Conservation (phyloP, 768 basidiomycete species). For the Suillus luteus region DNA sequence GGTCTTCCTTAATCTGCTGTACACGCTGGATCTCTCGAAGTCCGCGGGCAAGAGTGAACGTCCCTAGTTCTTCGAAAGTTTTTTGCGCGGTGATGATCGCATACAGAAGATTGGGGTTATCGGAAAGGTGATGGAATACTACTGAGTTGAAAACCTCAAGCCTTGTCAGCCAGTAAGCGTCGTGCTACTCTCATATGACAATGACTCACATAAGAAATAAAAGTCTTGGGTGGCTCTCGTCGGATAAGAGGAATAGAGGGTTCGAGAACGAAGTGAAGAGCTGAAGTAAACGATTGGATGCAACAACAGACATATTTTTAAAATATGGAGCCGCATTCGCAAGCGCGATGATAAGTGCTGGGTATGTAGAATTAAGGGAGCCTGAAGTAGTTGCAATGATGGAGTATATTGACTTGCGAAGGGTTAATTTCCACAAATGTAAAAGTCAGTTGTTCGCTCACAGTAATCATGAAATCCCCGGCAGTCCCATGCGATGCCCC, state of each 20-base stretch:
- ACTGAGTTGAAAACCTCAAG: slow-evolving; percentile 91
- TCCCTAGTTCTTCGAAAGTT: slow-evolving; percentile 86
- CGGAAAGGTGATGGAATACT: slow-evolving; percentile 72
- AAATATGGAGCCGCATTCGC: slow-evolving; percentile 89
- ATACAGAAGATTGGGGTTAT: slow-evolving; percentile 89
- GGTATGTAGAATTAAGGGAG: slow-evolving; percentile 79
- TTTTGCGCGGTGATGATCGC: slow-evolving; percentile 83
- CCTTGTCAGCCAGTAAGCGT: slow-evolving; percentile 39
- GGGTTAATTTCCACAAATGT: slow-evolving; percentile 13
- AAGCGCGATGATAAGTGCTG: slow-evolving; percentile 87
- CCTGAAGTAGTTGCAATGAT: slow-evolving; percentile 90
- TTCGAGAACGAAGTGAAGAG: slow-evolving; percentile 91
- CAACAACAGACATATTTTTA: slow-evolving; percentile 75
- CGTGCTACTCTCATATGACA: background rate
- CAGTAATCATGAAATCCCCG: slow-evolving; percentile 88
- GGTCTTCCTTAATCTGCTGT: slow-evolving; percentile 72
- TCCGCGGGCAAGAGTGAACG: slow-evolving; percentile 85
- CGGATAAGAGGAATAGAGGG: slow-evolving; percentile 85
- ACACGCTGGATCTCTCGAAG: slow-evolving; percentile 81
- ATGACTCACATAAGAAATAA: slow-evolving; percentile 82
- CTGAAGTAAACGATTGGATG: slow-evolving; percentile 83
- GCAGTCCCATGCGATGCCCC: slow-evolving; percentile 70
- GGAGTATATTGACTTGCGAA: slow-evolving; percentile 81
- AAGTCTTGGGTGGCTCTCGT: slow-evolving; percentile 92
- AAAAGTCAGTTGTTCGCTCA: slow-evolving; percentile 38